Percentiles rank a stretch among this genome's conserved stretches.
Evolutionary conservation across 805 yeast genomes (phyloP).

Genomic region (Torulaspora microellipsoides): DNA sequence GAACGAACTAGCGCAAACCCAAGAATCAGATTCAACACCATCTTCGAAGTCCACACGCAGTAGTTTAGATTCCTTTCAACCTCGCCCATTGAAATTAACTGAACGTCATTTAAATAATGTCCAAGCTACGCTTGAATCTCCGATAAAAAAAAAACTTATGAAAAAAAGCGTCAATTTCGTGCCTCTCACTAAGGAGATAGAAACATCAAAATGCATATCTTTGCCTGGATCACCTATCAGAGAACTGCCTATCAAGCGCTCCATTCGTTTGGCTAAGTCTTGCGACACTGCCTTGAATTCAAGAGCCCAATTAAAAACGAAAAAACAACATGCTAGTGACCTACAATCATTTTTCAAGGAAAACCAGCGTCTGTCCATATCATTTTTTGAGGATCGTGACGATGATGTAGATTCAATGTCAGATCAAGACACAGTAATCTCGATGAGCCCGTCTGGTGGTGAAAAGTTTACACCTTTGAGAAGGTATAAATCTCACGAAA

Average conservation of each 20-base stretch:
- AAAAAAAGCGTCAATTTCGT: conserved; percentile 5
- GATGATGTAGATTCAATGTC: conserved; percentile 15
- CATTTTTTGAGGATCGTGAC: conserved; percentile 27
- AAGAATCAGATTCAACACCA: conserved; percentile 14
- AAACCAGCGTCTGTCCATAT: conserved; percentile 33
- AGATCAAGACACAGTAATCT: conserved; percentile 27
- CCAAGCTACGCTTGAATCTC: conserved; percentile 7
- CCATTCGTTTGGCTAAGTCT: conserved; percentile 25
- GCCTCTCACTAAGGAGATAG: neutral
- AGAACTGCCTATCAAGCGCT: conserved; percentile 1
- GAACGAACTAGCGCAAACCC: conserved; percentile 21
- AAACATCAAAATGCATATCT: conserved; percentile 13
- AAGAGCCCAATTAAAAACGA: conserved; percentile 5
- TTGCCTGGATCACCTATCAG: conserved; percentile 23
- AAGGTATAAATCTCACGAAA: conserved; percentile 34
- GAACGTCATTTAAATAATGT: conserved; percentile 15
- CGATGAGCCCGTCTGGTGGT: conserved; percentile 12
- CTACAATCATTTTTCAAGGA: conserved; percentile 27
- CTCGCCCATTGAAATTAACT: conserved; percentile 25
- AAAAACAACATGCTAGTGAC: conserved; percentile 6
- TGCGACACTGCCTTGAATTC: conserved; percentile 27
- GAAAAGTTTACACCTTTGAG: conserved; percentile 20
- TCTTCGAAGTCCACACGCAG: conserved; percentile 17
- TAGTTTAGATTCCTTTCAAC: conserved; percentile 12
- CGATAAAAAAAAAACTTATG: conserved; percentile 5